Evolutionary conservation across 148 eudicot species (phyloP).

Genomic region (Amaranthus hypochondriacus): DNA sequence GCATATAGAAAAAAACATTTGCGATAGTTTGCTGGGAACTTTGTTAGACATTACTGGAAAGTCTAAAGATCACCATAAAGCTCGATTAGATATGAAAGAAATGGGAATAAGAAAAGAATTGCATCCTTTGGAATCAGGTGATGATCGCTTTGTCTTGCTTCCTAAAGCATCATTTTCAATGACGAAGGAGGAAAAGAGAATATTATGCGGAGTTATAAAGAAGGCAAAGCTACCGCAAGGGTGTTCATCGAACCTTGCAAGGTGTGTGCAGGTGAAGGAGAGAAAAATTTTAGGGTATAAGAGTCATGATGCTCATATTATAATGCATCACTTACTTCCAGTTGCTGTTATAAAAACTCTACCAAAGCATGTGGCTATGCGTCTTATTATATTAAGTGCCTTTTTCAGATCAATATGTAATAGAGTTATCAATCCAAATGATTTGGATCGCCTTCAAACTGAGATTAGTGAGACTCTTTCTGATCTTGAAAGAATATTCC

Average conservation of each 20-base stretch:
- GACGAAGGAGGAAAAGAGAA: not conserved
- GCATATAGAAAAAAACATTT: conserved; percentile 15
- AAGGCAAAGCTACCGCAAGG: conserved; percentile 13
- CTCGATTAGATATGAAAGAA: conserved; percentile 4
- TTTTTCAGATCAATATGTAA: conserved; percentile 12
- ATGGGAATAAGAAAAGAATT: not conserved
- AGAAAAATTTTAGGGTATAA: conserved; percentile 1
- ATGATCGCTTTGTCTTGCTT: not conserved
- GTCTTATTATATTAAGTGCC: not conserved
- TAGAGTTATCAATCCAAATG: not conserved
- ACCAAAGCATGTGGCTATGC: not conserved
- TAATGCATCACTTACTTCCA: conserved; percentile 10
- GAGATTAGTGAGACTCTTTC: not conserved
- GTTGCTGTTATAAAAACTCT: not conserved
- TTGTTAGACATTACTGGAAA: conserved; percentile 2
- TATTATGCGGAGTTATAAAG: not conserved
- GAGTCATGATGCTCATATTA: conserved; percentile 15
- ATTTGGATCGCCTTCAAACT: not conserved
- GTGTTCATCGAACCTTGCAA: not conserved
- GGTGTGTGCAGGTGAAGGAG: conserved; percentile 6
- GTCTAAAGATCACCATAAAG: conserved; percentile 3
- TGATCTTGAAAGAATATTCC: conserved; percentile 13
- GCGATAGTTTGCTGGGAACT: conserved; percentile 3
- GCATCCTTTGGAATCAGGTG: not conserved
- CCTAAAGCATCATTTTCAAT: conserved; percentile 7